Conservation (phyloP, 306 rosid species). For the Prunus salicina region DNA sequence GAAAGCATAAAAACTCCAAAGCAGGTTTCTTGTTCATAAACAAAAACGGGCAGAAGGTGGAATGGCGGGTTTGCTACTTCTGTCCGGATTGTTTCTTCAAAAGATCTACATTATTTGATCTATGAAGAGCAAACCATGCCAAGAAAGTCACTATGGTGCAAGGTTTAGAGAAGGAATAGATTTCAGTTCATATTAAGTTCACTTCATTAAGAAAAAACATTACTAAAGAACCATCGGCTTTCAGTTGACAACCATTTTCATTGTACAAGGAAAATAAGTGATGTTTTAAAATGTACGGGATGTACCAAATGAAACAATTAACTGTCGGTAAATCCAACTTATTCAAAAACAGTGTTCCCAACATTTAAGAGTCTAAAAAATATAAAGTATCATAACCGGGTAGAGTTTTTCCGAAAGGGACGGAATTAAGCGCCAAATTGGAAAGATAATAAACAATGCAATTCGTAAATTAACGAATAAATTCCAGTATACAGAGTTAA, state of each 20-base stretch:
- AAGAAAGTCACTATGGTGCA: too few relatives aligned
- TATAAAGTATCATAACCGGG: not conserved
- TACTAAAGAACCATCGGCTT: not conserved
- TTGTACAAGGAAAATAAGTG: not conserved
- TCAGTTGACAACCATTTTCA: not conserved
- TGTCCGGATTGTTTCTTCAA: too few relatives aligned
- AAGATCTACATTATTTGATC: too few relatives aligned
- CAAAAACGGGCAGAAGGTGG: too few relatives aligned
- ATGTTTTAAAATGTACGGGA: not conserved
- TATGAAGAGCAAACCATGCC: too few relatives aligned
- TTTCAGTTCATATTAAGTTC: too few relatives aligned
- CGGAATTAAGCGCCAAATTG: not conserved
- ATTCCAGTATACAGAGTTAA: conserved; percentile 44
- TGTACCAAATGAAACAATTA: not conserved
- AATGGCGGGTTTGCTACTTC: too few relatives aligned
- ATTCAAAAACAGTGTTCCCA: not conserved
- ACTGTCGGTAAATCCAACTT: not conserved
- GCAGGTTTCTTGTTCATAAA: not conserved
- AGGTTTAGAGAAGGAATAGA: too few relatives aligned
- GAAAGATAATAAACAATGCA: conserved; percentile 18
- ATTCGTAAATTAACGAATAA: conserved; percentile 44
- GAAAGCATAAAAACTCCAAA: not conserved
- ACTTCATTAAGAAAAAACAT: too few relatives aligned
- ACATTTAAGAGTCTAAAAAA: not conserved
- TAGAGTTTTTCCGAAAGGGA: not conserved